Base-by-base conservation (phyloP, 108 stramenopile genomes). In the Skeletonema marinoi region DNA sequence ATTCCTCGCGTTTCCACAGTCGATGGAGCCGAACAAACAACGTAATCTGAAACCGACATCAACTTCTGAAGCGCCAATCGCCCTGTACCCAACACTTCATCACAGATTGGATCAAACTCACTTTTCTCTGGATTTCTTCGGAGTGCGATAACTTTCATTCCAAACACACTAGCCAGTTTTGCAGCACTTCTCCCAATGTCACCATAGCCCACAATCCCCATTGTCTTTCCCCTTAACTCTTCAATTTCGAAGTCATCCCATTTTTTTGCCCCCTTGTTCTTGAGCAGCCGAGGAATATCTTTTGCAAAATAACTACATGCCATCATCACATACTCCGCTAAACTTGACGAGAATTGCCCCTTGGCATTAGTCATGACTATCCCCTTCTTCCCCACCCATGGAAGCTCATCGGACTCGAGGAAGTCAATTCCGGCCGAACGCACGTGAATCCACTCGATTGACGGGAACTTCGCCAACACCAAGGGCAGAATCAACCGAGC, bases 121-220 rank as follows among this genome's bases (percentile, higher is more conserved):
- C 80, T 80, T n/a, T 88, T 75, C 31, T 65, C 61, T 11, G 91
- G 91, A 76, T 90, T 82, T 31, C 90, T 81, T 7, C 91, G 66
- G 7, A 96, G 80, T 9, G 93, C 95, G n/a, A 90, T 61, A 32
- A 96, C 74, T 39, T 68, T 78, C 92, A 96, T 96, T 13, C 92
- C 90, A 78, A 90, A 93, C 11, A 67, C 80, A 19, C 75, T 80
- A 0, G 84, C 81, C 38, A 75, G 39, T 56, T 70, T 83, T 17
- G 81, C 88, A 62, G 78, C 68, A 42, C 75, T 85, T 36, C 82
- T 69, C 5, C 92, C 95, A 74, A 96, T 93, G 62, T 93, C 90
- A 7, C 95, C 95, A 59, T 92, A 96, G 5, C 95, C 95, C 0
- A 96, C 89, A 54, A 96, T 87, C 2, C 92, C 95, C 83, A 96